Evolutionary conservation across 768 basidiomycete genomes (phyloP).

Genomic region (Gautieria morchelliformis): DNA sequence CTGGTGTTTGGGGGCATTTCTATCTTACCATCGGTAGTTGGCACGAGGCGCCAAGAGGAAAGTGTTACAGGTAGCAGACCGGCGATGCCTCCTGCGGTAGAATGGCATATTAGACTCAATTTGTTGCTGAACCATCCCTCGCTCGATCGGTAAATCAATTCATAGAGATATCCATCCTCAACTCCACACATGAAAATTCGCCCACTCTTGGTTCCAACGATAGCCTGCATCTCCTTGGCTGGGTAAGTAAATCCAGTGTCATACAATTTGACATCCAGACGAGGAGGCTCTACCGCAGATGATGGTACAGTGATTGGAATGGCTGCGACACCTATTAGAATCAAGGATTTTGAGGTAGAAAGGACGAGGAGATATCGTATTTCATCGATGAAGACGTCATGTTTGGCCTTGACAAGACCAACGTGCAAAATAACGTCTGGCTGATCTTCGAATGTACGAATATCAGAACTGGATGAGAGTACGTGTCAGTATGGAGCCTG

Average conservation of each 20-base stretch:
- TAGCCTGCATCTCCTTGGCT: conserved; percentile 72
- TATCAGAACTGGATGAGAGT: conserved; percentile 54
- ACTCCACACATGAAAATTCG: conserved; percentile 86
- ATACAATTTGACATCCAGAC: conserved; percentile 79
- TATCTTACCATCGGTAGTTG: conserved; percentile 50
- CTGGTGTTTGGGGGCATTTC: conserved; percentile 1
- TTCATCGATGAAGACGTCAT: conserved; percentile 84
- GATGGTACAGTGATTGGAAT: conserved; percentile 24
- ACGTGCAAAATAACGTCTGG: conserved; percentile 85
- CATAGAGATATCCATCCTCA: conserved; percentile 84
- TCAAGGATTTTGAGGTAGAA: conserved; percentile 75
- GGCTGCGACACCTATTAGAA: conserved; percentile 66
- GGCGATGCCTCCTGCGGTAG: conserved; percentile 57
- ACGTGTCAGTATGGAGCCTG: background rate
- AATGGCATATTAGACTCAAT: conserved; percentile 80
- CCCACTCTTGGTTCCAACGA: conserved; percentile 70
- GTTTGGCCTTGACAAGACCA: conserved; percentile 77
- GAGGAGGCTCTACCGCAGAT: conserved; percentile 28
- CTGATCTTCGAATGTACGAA: conserved; percentile 87
- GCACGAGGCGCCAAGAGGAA: conserved; percentile 19
- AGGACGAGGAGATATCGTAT: conserved; percentile 84
- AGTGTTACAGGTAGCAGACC: conserved; percentile 74
- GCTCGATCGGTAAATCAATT: conserved; percentile 82
- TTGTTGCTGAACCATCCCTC: conserved; percentile 91
- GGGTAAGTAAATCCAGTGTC: conserved; percentile 38